A percentile compares a stretch with the other conserved stretches of the same genome.
Conservation (phyloP, 257 asterid species). For the Forsythia suspensa region DNA sequence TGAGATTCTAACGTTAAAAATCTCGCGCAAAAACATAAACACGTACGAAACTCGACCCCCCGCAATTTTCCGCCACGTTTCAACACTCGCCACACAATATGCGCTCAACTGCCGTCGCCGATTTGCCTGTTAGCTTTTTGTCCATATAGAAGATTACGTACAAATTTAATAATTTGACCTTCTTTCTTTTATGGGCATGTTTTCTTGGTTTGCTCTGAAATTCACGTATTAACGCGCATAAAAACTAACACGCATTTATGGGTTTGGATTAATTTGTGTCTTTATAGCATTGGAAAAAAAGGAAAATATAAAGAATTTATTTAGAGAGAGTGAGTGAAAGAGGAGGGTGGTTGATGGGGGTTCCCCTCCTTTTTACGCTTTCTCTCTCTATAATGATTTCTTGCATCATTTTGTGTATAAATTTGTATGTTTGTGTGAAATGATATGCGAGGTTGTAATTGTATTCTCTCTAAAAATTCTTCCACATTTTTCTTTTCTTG, state of each 20-base stretch:
- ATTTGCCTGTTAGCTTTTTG: constrained; percentile 14
- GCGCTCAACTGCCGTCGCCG: constrained; percentile 25
- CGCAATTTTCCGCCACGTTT: constrained; percentile 33
- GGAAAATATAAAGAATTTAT: neutral
- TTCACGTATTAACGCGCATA: constrained; percentile 15
- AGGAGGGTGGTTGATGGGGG: constrained; percentile 27
- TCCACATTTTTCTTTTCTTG: neutral
- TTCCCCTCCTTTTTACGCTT: constrained; percentile 35
- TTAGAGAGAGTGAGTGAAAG: neutral
- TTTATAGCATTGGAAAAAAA: constrained; percentile 7
- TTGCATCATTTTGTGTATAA: neutral
- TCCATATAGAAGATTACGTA: neutral
- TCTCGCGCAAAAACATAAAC: neutral
- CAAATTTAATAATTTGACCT: constrained; percentile 26
- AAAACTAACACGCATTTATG: neutral
- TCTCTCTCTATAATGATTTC: constrained; percentile 28
- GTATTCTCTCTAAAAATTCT: neutral
- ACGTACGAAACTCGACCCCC: constrained; percentile 15
- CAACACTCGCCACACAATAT: constrained; percentile 9
- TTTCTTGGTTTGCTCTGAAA: constrained; percentile 28
- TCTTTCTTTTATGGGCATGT: constrained; percentile 8
- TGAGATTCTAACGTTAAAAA: constrained; percentile 21
- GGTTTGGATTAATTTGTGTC: constrained; percentile 22
- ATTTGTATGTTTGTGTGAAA: constrained; percentile 32
- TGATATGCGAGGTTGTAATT: constrained; percentile 16